Conservation (phyloP, 2,329 filamentous ascomycete genomes). For the Chaetomium strumarium region DNA sequence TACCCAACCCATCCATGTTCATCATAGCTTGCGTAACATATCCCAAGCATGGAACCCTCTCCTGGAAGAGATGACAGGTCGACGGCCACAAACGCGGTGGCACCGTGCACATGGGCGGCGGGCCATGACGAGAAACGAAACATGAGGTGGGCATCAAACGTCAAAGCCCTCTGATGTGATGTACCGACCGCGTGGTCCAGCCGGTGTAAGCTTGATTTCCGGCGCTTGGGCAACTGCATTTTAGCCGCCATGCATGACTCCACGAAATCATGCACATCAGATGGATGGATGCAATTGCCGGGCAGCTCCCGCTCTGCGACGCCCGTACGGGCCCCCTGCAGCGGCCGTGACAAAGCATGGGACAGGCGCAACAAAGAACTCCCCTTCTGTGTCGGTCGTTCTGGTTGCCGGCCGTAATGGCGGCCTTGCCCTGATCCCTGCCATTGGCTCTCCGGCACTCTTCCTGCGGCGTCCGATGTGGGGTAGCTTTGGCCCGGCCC, state of each 20-base stretch:
- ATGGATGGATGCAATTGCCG: neutral
- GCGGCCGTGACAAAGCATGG: constrained; percentile 9
- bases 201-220: neutral
- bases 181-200: neutral
- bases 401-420: neutral
- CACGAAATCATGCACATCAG: neutral
- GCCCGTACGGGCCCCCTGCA: constrained; percentile 8
- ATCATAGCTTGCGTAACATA: neutral
- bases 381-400: neutral
- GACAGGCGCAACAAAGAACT: constrained; percentile 4
- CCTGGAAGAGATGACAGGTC: constrained; percentile 4
- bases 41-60: neutral
- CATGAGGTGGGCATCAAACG: neutral
- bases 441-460: constrained; percentile 9
- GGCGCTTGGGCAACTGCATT: neutral
- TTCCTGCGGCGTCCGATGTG: constrained; percentile 6
- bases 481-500: constrained; percentile 14
- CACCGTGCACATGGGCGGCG: neutral
- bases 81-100: neutral
- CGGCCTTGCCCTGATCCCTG: constrained; percentile 2
- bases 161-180: neutral
- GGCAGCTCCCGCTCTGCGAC: neutral
- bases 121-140: constrained; percentile 11
- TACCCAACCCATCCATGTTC: neutral
- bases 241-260: constrained; percentile 4